phyloP scores from a whole-genome alignment of 805 yeast species.

The Wickerhamomyces queroliae region DNA sequence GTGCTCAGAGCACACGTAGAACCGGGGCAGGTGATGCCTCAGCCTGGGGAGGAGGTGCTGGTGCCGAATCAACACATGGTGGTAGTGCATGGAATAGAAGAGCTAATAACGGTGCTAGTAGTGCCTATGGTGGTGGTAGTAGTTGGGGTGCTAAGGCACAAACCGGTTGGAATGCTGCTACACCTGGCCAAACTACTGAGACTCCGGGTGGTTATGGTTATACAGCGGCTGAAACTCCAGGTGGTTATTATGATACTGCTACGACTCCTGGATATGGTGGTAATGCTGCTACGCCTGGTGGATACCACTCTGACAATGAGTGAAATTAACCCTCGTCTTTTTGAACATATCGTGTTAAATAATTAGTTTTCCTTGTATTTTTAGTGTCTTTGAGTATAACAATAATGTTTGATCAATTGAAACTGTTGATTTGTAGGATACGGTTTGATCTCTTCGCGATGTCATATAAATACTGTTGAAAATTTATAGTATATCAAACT shows the following conservation, averaged over 20 bases:
- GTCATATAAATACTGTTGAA: too few species aligned
- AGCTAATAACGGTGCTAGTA: conserved; percentile 30
- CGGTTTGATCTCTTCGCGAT: too few species aligned
- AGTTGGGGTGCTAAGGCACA: conserved; percentile 26
- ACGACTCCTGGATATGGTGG: conserved; percentile 1
- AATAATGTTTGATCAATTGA: too few species aligned
- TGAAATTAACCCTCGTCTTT: neutral
- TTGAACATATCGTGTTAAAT: too few species aligned
- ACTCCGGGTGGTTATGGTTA: conserved; percentile 14
- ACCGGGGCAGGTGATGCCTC: too few species aligned
- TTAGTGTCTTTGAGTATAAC: too few species aligned
- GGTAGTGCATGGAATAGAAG: conserved; percentile 44
- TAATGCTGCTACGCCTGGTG: conserved; percentile 8
- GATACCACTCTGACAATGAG: conserved; percentile 1
- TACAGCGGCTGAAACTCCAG: conserved; percentile 14
- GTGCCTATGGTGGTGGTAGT: conserved; percentile 31
- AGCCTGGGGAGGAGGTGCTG: conserved; percentile 31
- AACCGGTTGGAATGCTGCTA: conserved; percentile 22
- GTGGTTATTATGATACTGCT: conserved; percentile 6
- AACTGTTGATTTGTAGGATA: too few species aligned
- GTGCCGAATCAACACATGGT: conserved; percentile 30
- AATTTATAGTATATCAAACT: neutral
- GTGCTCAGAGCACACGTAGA: too few species aligned
- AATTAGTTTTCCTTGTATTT: too few species aligned
- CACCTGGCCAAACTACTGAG: conserved; percentile 28